Conservation (phyloP, 257 asterid genomes). For the Plantago ovata region DNA sequence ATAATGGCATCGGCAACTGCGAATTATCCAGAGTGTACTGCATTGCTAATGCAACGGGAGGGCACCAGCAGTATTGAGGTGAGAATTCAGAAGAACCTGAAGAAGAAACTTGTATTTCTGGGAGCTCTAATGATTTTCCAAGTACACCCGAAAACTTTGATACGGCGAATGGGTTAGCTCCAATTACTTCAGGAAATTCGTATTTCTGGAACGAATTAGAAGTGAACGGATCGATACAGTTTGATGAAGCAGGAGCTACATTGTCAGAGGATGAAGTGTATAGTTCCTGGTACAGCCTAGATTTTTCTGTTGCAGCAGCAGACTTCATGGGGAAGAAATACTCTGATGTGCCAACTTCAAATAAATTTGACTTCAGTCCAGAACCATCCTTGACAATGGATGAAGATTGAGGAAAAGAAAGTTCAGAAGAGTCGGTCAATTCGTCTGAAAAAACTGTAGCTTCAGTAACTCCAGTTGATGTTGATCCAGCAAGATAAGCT, state of each 20-base stretch:
- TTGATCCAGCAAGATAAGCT: slow-evolving; percentile 69
- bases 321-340: slow-evolving; percentile 42
- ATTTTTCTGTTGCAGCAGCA: slow-evolving; percentile 41
- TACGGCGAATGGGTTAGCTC: slow-evolving; percentile 26
- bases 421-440: slow-evolving; percentile 37
- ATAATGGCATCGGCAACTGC: slow-evolving; percentile 38
- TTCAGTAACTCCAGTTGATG: slow-evolving; percentile 31
- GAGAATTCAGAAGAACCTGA: slow-evolving; percentile 45
- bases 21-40: slow-evolving; percentile 38
- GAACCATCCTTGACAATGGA: slow-evolving; percentile 37
- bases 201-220: slow-evolving; percentile 30
- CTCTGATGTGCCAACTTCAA: slow-evolving; percentile 52
- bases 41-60: slow-evolving; percentile 54
- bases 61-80: slow-evolving; percentile 93
- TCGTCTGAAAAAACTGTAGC: slow-evolving; percentile 29
- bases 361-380: slow-evolving; percentile 62
- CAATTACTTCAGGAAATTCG: slow-evolving; percentile 31
- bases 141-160: slow-evolving; percentile 36
- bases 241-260: slow-evolving; percentile 28
- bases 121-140: slow-evolving; percentile 27
- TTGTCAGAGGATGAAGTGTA: slow-evolving; percentile 31
- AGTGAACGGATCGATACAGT: slow-evolving; percentile 25
- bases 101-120: slow-evolving; percentile 34
- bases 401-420: slow-evolving; percentile 39
- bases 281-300: slow-evolving; percentile 50